Evolutionary conservation across 768 basidiomycete genomes (phyloP).

Genomic region (Collybia nuda): DNA sequence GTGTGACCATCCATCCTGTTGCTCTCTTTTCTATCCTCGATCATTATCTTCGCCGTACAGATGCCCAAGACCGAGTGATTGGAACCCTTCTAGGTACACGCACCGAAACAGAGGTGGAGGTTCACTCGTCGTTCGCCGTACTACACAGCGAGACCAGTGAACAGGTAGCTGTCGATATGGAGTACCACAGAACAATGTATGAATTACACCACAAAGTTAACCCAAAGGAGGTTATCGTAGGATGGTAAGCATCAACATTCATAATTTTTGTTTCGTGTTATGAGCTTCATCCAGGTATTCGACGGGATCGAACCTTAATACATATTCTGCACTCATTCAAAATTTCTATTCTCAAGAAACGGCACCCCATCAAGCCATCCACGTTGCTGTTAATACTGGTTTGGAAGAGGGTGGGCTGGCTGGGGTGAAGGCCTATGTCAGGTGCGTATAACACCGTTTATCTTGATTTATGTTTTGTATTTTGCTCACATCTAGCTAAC

Average conservation of each 20-base stretch:
- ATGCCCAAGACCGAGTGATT: slow-evolving; percentile 85
- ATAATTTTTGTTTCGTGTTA: slow-evolving; percentile 2
- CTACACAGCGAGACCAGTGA: slow-evolving; percentile 90
- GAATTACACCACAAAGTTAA: slow-evolving; percentile 85
- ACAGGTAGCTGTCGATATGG: slow-evolving; percentile 95
- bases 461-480: neutral
- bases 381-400: slow-evolving; percentile 88
- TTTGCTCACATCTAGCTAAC: slow-evolving; percentile 11
- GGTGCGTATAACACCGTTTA: slow-evolving; percentile 45
- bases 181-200: slow-evolving; percentile 92
- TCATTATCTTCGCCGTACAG: slow-evolving; percentile 89
- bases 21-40: slow-evolving; percentile 95
- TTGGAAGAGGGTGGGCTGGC: slow-evolving; percentile 60
- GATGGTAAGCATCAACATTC: slow-evolving; percentile 65
- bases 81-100: slow-evolving; percentile 91
- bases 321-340: slow-evolving; percentile 95
- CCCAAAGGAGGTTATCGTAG: slow-evolving; percentile 88
- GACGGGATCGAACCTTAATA: slow-evolving; percentile 87
- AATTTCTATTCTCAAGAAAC: slow-evolving; percentile 97
- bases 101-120: slow-evolving; percentile 65
- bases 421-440: slow-evolving; percentile 85
- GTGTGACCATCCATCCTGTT: slow-evolving; percentile 85
- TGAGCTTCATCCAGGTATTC: slow-evolving; percentile 69
- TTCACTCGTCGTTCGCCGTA: slow-evolving; percentile 87
- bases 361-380: slow-evolving; percentile 83